A percentile compares a stretch with the other conserved stretches of the same genome.
Conservation (phyloP, 2,329 filamentous ascomycete genomes). For the Arthrinium phaeospermum region DNA sequence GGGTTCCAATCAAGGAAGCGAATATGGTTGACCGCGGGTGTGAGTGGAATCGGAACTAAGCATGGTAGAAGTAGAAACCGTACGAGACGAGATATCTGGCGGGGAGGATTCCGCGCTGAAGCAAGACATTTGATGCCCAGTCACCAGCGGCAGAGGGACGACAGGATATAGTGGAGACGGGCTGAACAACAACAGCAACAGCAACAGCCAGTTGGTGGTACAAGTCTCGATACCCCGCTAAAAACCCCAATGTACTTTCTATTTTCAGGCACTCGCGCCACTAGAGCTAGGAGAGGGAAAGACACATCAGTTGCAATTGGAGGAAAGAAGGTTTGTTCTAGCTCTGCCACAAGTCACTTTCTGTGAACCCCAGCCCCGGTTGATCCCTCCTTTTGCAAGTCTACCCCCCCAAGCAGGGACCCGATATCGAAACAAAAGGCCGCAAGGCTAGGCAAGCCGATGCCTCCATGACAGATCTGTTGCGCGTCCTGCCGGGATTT, state of each 20-base stretch:
- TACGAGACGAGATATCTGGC: background rate
- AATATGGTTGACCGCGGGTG: background rate
- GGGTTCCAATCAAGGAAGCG: background rate
- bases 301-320: background rate
- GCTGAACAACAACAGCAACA: background rate
- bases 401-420: conserved; percentile 11
- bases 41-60: background rate
- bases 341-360: conserved; percentile 14
- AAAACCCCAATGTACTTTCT: background rate
- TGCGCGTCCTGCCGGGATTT: conserved; percentile 81
- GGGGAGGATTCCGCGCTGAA: background rate
- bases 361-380: background rate
- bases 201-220: background rate
- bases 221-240: background rate
- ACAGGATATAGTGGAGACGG: background rate
- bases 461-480: conserved; percentile 80
- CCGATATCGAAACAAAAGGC: conserved; percentile 25
- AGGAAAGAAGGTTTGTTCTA: conserved; percentile 4
- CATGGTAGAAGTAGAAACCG: background rate
- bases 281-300: background rate
- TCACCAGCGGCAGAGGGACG: background rate
- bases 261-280: background rate
- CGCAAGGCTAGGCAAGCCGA: conserved; percentile 24
- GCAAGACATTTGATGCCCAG: background rate
- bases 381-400: background rate